Evolutionary conservation across 257 asterid genomes (phyloP).

Genomic region (Solanum commersonii): DNA sequence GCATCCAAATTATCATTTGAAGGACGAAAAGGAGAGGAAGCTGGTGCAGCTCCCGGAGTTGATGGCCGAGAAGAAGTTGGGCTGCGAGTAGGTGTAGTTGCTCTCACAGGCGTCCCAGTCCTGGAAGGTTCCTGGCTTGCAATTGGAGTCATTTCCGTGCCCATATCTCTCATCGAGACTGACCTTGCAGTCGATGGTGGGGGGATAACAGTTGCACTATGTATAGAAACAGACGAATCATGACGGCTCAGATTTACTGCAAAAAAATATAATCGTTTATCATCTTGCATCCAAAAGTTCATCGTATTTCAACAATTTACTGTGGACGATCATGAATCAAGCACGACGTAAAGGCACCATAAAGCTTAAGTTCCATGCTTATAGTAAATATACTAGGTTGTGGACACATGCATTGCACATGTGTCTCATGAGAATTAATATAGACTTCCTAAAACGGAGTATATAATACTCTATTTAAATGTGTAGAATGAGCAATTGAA

Average conservation of each 20-base stretch:
- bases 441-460: too few species aligned
- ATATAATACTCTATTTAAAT: too few species aligned
- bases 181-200: slow-evolving; percentile 27
- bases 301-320: not conserved
- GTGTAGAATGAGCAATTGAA: not conserved
- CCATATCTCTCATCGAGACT: slow-evolving; percentile 4
- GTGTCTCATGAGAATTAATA: too few species aligned
- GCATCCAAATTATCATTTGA: not conserved
- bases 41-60: slow-evolving; percentile 12
- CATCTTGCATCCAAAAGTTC: not conserved
- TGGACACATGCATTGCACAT: not conserved
- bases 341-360: not conserved
- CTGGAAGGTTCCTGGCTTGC: slow-evolving; percentile 17
- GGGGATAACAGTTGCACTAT: slow-evolving; percentile 21
- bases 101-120: slow-evolving; percentile 16
- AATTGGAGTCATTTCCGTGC: slow-evolving; percentile 14
- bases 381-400: not conserved
- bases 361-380: not conserved
- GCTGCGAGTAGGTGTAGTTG: slow-evolving; percentile 14
- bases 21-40: not conserved
- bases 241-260: slow-evolving; percentile 32
- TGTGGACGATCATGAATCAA: not conserved
- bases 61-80: slow-evolving; percentile 14
- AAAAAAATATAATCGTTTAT: not conserved
- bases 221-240: slow-evolving; percentile 27